Evolutionary conservation across 129 eudicot species (phyloP).

Genomic region (Rutidosis leptorrhynchoides): DNA sequence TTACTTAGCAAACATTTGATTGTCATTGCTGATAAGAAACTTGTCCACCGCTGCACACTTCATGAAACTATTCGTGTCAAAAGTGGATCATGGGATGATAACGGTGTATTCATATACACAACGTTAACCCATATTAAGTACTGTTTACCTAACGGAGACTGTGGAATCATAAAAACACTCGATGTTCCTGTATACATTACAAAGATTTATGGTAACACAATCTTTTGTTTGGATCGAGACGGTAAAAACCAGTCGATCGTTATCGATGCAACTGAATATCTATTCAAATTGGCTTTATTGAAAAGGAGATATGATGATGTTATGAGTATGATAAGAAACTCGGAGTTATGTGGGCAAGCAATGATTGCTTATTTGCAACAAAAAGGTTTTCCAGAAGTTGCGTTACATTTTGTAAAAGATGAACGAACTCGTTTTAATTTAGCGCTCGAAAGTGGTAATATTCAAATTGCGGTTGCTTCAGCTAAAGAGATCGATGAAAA

Average conservation of each 20-base stretch:
- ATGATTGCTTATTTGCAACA: conserved; percentile 71
- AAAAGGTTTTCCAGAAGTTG: conserved; percentile 70
- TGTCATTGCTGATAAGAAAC: conserved; percentile 54
- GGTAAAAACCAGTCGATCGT: conserved; percentile 56
- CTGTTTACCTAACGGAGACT: conserved; percentile 63
- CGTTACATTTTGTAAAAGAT: conserved; percentile 63
- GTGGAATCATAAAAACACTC: conserved; percentile 57
- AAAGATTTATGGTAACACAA: conserved; percentile 47
- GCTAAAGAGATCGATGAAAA: conserved; percentile 65
- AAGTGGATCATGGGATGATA: conserved; percentile 76
- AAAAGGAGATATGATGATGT: conserved; percentile 62
- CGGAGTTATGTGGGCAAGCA: conserved; percentile 68
- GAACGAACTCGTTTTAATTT: conserved; percentile 56
- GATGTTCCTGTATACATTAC: conserved; percentile 61
- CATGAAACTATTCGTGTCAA: conserved; percentile 71
- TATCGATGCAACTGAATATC: conserved; percentile 60
- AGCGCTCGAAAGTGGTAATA: conserved; percentile 63
- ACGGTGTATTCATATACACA: conserved; percentile 60
- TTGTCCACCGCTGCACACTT: conserved; percentile 59
- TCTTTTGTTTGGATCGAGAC: conserved; percentile 65
- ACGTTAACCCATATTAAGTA: conserved; percentile 60
- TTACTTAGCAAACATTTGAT: conserved; percentile 59
- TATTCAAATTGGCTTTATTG: conserved; percentile 47
- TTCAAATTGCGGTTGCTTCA: conserved; percentile 61
- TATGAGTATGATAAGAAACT: conserved; percentile 61